Base-by-base conservation (phyloP, 73 alveolate species). In the Diophrys sp. region DNA sequence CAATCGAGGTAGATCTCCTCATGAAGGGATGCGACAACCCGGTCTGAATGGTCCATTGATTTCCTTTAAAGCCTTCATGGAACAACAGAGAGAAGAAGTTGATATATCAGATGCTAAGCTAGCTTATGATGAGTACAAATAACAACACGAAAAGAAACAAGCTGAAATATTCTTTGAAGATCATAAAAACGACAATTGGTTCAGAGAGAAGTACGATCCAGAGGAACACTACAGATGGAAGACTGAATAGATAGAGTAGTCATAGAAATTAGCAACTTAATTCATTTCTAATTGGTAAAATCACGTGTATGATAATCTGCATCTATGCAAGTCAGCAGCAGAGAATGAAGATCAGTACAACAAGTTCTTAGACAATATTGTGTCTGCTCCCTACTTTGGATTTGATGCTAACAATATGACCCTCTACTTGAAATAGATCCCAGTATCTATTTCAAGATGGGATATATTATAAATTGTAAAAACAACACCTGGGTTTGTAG, bases 141-240 rank as follows among this genome's bases (percentile, higher is more conserved):
- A 71, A 53, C 91, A 90, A 26, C 91, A 91, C 79, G 94, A 93
- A 55, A 81, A 87, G 23, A 93, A 93, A 75, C 90, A 93, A 72
- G 79, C 87, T 31, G 95, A 95, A 57, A 81, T 85, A 33, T 95
- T 95, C 90, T 95, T 72, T 87, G 62, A 66, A 70, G 68, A 77
- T 67, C 99, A 95, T 75, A 80, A 79, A 69, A 87, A 85, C 54
- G 98, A 95, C 75, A 93, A 87, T 75, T 95, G 99, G 99, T 95
- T 95, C 88, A 67, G 82, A 54, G 99, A 95, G 70, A 93, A 93
- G 34, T 95, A 95, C 84, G 95, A 93, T 71, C 99, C 99, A 0
- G 66, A 66, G 62, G 69, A 78, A 30, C 82, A 87, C 29, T 74
- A 68, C 72, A 76, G 89, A 75, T 85, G 94, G 89, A 90, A 84